A percentile compares a stretch with the other conserved stretches of the same genome.
Conservation (phyloP, 1,284 basidiomycete species). For the Agroathelia rolfsii region DNA sequence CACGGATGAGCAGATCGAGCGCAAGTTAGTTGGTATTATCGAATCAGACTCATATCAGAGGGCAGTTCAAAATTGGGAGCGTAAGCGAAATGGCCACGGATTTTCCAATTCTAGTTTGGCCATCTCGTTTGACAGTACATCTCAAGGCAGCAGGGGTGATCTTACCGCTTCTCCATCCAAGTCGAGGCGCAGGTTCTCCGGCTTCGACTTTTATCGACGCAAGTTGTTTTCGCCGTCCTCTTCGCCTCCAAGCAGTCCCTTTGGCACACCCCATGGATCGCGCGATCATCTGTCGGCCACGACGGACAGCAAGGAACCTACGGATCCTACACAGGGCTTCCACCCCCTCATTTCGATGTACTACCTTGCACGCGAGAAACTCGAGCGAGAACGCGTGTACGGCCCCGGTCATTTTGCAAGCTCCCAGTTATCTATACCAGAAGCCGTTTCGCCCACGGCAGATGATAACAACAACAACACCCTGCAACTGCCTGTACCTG, state of each 20-base stretch:
- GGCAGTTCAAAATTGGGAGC: slow-evolving; percentile 72
- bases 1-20: slow-evolving; percentile 76
- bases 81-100: slow-evolving; percentile 43
- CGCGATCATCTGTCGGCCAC: slow-evolving; percentile 37
- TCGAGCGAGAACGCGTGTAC: slow-evolving; percentile 88
- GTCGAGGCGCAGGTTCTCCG: slow-evolving; percentile 72
- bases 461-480: too few species aligned
- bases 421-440: slow-evolving; percentile 58
- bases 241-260: slow-evolving; percentile 42
- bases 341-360: slow-evolving; percentile 96
- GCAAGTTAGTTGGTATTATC: slow-evolving; percentile 64
- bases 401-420: slow-evolving; percentile 91
- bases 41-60: slow-evolving; percentile 71
- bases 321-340: slow-evolving; percentile 87
- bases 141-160: slow-evolving; percentile 28
- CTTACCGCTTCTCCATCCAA: slow-evolving; percentile 36
- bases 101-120: slow-evolving; percentile 44
- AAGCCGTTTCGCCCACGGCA: too few species aligned
- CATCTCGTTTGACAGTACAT: slow-evolving; percentile 50
- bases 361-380: slow-evolving; percentile 90
- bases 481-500: slow-evolving; percentile 15
- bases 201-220: slow-evolving; percentile 90
- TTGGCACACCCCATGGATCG: slow-evolving; percentile 44
- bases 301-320: slow-evolving; percentile 38
- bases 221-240: slow-evolving; percentile 75